Evolutionary conservation across 306 rosid genomes (phyloP).

Genomic region (Prunus mira): DNA sequence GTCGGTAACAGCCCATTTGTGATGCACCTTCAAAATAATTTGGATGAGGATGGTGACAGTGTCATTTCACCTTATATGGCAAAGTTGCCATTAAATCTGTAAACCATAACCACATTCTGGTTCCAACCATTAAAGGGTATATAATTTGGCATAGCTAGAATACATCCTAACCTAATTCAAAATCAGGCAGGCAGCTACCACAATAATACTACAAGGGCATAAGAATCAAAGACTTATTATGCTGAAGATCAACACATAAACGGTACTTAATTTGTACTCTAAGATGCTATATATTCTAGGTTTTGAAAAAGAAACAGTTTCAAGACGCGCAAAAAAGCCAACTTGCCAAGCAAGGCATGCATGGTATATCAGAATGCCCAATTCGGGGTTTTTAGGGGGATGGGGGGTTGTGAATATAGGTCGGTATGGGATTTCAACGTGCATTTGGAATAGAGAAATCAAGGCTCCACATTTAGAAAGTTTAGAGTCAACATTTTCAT

Average conservation of each 20-base stretch:
- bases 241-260: background rate
- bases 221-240: conserved; percentile 2
- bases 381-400: conserved; percentile 10
- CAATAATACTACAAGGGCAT: background rate
- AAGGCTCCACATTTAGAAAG: conserved; percentile 3
- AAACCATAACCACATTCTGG: conserved; percentile 6
- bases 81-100: background rate
- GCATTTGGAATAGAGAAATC: background rate
- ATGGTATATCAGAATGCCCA: background rate
- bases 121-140: background rate
- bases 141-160: background rate
- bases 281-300: background rate
- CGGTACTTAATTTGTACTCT: background rate
- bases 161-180: background rate
- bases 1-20: background rate
- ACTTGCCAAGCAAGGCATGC: background rate
- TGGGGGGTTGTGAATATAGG: conserved; percentile 6
- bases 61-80: background rate
- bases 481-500: background rate
- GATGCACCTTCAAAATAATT: background rate
- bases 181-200: background rate
- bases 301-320: background rate
- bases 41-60: background rate
- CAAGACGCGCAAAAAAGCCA: background rate
- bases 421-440: conserved; percentile 4